phyloP scores from a whole-genome alignment of 352 stramenopile species.

The Aphanomyces cochlioides region DNA sequence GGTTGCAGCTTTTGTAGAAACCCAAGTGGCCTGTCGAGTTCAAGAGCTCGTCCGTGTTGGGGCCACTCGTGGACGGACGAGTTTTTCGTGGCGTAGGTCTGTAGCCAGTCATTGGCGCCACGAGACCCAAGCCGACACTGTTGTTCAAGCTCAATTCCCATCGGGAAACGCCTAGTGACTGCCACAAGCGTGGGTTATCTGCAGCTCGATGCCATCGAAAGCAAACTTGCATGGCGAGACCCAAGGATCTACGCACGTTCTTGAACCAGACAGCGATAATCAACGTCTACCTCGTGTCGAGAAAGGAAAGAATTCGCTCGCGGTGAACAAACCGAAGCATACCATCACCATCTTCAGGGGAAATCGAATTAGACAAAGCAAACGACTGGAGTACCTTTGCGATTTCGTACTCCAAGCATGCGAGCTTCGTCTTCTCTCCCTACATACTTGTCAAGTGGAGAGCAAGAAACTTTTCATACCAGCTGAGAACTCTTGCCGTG shows the following conservation, averaged over 20 bases:
- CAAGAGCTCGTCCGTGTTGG: not conserved
- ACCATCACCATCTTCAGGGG: not conserved
- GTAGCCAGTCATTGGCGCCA: constrained; percentile 22
- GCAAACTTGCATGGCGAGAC: constrained; percentile 50
- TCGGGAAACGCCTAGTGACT: constrained; percentile 56
- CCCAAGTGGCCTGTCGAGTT: constrained; percentile 13
- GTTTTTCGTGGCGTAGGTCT: not conserved
- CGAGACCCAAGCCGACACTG: constrained; percentile 46
- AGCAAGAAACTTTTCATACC: not conserved
- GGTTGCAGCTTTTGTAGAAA: not conserved
- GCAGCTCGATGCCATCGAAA: constrained; percentile 73
- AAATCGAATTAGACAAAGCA: not conserved
- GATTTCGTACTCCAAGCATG: constrained; percentile 5
- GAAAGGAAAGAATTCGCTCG: constrained; percentile 54
- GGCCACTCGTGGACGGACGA: constrained; percentile 12
- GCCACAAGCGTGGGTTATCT: constrained; percentile 60
- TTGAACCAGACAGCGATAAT: too few species aligned
- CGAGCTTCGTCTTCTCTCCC: constrained; percentile 50
- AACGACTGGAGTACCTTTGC: not conserved
- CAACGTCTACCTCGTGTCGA: constrained; percentile 39
- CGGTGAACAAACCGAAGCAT: constrained; percentile 34
- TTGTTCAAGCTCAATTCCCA: constrained; percentile 62
- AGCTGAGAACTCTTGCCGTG: constrained; percentile 44
- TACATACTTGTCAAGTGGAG: constrained; percentile 2
- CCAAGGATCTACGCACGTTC: constrained; percentile 41